Evolutionary conservation across 805 yeast species (phyloP), one percentile per base, ranked within the genome.

Genomic region (Debaryomyces tyrocola): DNA sequence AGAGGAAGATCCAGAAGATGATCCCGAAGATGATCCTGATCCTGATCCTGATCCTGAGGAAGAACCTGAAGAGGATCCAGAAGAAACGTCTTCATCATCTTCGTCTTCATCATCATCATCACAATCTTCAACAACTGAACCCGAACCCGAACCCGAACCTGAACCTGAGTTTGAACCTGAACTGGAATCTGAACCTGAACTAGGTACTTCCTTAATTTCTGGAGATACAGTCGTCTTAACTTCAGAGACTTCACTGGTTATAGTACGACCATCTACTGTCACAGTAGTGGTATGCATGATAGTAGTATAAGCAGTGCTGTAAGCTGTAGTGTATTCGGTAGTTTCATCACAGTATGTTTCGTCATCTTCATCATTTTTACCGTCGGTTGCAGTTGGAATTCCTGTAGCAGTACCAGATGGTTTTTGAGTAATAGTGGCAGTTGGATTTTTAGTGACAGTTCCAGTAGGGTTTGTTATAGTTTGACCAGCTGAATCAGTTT

Each of bases 21-120:
- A 14, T 12, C 14, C 34, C 4, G 14, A 12, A 31, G 34, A 31
- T 31, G 34, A 31, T 31, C 34, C 34, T 31, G 34, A 14, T 12
- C 14, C 34, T n/a, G 14, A 31, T n/a, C 34, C 34, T 12, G 34
- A 31, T n/a, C 34, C 34, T 2, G 34, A 31, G 10, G 27, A 24
- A 8, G 34, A 31, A 6, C 9, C 34, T n/a, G 34, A 31, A 28
- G 33, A 28, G 10, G 33, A 28, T 28, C 33, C 33, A 3, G 33
- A 28, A 14, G 34, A n/a, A n/a, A 6, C 48, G 24, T 47, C 51
- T 28, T 49, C 51, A 20, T 45, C 41, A 20, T 48, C 55, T 2
- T 49, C 55, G 28, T 50, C 47, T 10, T 48, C 57, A 20, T 51
- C 52, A 24, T 40, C 53, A 34, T 37, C 43, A 37, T 41, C 43